These are phyloP conservation scores for Eucalyptus guilfoylei DNA, from an alignment of 345 rosid genomes.

Conservation along the genomic window DNA sequence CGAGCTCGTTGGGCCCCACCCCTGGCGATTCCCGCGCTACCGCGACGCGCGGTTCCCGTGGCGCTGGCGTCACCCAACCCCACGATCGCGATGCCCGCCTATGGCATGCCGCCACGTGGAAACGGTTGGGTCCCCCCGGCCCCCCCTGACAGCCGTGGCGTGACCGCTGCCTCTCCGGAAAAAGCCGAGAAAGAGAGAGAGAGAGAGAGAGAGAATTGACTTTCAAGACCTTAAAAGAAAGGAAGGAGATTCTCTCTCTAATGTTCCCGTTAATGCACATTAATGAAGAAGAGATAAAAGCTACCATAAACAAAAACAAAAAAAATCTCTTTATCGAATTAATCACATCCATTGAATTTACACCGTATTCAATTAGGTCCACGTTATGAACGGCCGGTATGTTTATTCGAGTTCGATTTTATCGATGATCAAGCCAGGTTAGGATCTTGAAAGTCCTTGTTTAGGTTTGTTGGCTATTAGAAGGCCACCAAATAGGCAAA, in stretches of 20 bases:
- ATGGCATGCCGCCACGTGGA: not conserved
- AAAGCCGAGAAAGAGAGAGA: not conserved
- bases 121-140: not conserved
- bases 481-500: not conserved
- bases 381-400: rapidly evolving
- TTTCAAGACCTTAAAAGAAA: not conserved
- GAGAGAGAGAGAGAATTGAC: too few species aligned
- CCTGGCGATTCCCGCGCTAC: not conserved
- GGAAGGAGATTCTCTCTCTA: not conserved
- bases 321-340: not conserved
- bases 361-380: rapidly evolving
- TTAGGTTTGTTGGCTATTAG: rapidly evolving
- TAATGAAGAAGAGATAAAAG: not conserved
- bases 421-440: rapidly evolving
- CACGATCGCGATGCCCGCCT: not conserved
- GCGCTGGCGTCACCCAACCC: not conserved
- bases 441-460: rapidly evolving
- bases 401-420: too few species aligned
- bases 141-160: not conserved
- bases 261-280: not conserved
- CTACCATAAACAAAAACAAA: not conserved
- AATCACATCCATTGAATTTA: not conserved
- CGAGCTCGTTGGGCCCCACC: not conserved
- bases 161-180: not conserved
- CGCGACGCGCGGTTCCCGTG: constrained; percentile 4